Conservation (phyloP, 2,329 filamentous ascomycete genomes). For the Tolypocladium endophyticum region DNA sequence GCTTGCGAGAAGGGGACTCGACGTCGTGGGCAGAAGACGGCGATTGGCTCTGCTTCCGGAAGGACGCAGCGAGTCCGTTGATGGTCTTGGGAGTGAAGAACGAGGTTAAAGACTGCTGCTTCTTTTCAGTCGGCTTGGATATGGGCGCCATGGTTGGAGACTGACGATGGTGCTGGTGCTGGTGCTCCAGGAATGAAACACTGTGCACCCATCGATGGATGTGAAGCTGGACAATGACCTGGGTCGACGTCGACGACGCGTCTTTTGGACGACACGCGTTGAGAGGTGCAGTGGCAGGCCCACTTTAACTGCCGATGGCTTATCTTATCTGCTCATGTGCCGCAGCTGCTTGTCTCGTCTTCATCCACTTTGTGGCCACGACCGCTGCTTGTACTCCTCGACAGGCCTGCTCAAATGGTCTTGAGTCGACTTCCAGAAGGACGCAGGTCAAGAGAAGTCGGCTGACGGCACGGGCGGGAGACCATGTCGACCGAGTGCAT, state of each 20-base stretch:
- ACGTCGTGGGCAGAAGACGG: conserved; percentile 15
- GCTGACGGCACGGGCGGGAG: not conserved
- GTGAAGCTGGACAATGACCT: not conserved
- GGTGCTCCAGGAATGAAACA: not conserved
- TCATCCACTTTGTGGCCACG: not conserved
- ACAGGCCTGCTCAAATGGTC: not conserved
- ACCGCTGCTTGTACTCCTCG: not conserved
- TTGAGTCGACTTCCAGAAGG: not conserved
- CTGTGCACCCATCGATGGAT: not conserved
- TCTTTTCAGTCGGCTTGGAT: conserved; percentile 39
- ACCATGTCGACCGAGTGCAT: not conserved
- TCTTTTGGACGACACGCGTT: not conserved
- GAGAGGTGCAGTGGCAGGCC: not conserved
- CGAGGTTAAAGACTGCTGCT: conserved; percentile 74
- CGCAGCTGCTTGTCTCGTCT: not conserved
- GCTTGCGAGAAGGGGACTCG: conserved; percentile 31
- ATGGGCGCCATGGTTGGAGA: conserved; percentile 1
- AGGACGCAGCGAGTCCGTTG: conserved; percentile 31
- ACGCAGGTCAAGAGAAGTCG: not conserved
- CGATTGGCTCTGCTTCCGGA: conserved; percentile 19
- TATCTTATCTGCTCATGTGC: not conserved
- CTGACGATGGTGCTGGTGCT: not conserved
- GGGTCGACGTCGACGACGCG: not conserved
- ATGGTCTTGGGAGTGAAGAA: conserved; percentile 63
- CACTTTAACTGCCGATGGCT: not conserved